Conservation (phyloP, 805 yeast genomes). For the Saccharomycopsis sp. region DNA sequence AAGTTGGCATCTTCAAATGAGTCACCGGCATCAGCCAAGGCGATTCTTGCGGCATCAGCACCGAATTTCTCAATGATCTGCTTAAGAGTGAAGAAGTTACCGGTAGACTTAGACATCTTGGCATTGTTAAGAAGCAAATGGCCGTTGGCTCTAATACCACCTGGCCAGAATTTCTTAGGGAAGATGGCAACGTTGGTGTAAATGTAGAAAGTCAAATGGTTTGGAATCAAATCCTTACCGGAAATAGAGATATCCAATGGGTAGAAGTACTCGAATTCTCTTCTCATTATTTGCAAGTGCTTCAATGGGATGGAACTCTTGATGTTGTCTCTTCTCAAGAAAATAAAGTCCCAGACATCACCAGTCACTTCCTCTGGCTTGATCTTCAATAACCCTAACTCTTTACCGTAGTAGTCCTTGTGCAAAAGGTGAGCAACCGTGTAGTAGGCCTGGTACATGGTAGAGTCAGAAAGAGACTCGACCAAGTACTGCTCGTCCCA, state of each 20-base stretch:
- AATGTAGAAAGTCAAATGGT: conserved; percentile 93
- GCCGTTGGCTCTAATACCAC: conserved; percentile 90
- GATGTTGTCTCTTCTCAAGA: conserved; percentile 58
- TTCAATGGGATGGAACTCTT: conserved; percentile 56
- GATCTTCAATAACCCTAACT: conserved; percentile 65
- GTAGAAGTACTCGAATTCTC: conserved; percentile 95
- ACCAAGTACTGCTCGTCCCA: conserved; percentile 94
- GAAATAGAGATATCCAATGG: conserved; percentile 90
- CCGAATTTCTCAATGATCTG: conserved; percentile 86
- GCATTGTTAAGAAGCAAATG: conserved; percentile 92
- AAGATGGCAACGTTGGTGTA: conserved; percentile 90
- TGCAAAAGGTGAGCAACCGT: conserved; percentile 86
- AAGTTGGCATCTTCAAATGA: conserved; percentile 96
- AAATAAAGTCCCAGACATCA: conserved; percentile 88
- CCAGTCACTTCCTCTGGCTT: conserved; percentile 82
- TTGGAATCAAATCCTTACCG: conserved; percentile 95
- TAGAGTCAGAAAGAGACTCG: conserved; percentile 93
- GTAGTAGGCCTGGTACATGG: conserved; percentile 91
- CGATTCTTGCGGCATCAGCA: conserved; percentile 96
- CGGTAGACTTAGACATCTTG: conserved; percentile 97
- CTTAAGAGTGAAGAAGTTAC: conserved; percentile 88
- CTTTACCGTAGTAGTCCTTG: conserved; percentile 75
- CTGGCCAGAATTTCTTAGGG: conserved; percentile 90
- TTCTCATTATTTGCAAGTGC: conserved; percentile 66
- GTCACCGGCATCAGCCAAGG: conserved; percentile 98